Evolutionary conservation across 768 basidiomycete species (phyloP), one percentile per base, ranked within the genome.

Genomic region (Jaapia argillacea): DNA sequence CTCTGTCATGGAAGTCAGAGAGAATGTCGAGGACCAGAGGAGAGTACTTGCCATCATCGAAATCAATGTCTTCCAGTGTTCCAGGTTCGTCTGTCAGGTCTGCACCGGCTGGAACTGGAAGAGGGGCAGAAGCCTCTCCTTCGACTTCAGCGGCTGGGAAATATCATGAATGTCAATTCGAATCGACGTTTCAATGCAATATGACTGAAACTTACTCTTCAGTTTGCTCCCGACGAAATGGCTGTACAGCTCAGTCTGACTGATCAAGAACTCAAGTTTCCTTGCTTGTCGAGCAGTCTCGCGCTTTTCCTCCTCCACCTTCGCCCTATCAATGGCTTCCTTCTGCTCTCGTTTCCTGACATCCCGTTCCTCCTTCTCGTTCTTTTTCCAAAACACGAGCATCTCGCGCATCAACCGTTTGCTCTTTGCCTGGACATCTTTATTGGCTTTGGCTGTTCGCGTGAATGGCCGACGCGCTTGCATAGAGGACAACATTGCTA

Each of bases 201-300:
- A n/a, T n/a, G n/a, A n/a, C n/a, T n/a, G n/a, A n/a, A 18, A 64
- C 80, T 54, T 61, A 88, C 87, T 90, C 61, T 88, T 88, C 42
- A 90, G 74, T 66, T 98, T 98, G 64, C 81, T 96, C 24, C 94
- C 94, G 46, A 99, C 92, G 73, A 99, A 98, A 67, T 99, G 96
- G 51, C 89, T 92, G 64, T 98, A 99, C 5, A 98, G 75, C 60
- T 99, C 96, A 3, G 96, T 98, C 63, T 98, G 94, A 46, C 89
- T 97, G 61, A 99, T 92, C 63, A 99, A 70, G 67, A 98, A 99
- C 66, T 99, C 96, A 21, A 99, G 77, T 62, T 98, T 97, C 51
- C 94, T 77, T 10, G 92, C 89, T 60, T 94, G 90, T 41, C 96
- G 72, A 28, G 92, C 85, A 10, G 87, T 85, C 63, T 99, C 96